These are phyloP conservation scores for Pseudonitzschia multistriata DNA, from an alignment of 108 stramenopile species.

Conservation along the genomic window DNA sequence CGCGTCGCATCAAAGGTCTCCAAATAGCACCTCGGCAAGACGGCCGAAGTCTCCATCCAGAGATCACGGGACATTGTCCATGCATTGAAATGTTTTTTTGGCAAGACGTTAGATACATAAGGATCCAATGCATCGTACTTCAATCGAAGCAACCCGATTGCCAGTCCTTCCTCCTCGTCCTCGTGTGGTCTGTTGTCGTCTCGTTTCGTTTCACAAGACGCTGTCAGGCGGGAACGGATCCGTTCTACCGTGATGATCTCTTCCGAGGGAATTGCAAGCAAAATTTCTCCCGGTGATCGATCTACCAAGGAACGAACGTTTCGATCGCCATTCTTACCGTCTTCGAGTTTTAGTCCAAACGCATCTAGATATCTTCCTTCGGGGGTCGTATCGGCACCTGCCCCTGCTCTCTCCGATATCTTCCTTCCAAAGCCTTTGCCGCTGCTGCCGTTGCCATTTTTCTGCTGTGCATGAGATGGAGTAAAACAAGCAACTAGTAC, in stretches of 20 bases:
- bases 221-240: not conserved
- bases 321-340: conserved; percentile 4
- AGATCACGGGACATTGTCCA: conserved; percentile 21
- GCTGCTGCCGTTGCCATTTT: not conserved
- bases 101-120: conserved; percentile 24
- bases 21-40: conserved; percentile 27
- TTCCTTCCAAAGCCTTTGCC: conserved; percentile 4
- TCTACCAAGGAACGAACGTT: conserved; percentile 24
- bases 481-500: not conserved
- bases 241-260: conserved; percentile 20
- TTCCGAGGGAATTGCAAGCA: conserved; percentile 24
- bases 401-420: not conserved
- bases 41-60: not conserved
- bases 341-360: conserved; percentile 3
- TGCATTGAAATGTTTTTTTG: conserved; percentile 10
- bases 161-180: conserved; percentile 22
- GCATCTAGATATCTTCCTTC: conserved; percentile 16
- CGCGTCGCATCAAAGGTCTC: conserved; percentile 33
- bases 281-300: conserved; percentile 22
- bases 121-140: conserved; percentile 10
- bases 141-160: conserved; percentile 15
- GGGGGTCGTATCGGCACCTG: not conserved
- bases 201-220: not conserved
- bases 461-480: not conserved
- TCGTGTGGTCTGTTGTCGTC: not conserved